Percentiles rank a stretch among this genome's conserved stretches.
phyloP scores from a whole-genome alignment of 1,139 yeast genomes.

The Wickerhamomyces sp. region DNA sequence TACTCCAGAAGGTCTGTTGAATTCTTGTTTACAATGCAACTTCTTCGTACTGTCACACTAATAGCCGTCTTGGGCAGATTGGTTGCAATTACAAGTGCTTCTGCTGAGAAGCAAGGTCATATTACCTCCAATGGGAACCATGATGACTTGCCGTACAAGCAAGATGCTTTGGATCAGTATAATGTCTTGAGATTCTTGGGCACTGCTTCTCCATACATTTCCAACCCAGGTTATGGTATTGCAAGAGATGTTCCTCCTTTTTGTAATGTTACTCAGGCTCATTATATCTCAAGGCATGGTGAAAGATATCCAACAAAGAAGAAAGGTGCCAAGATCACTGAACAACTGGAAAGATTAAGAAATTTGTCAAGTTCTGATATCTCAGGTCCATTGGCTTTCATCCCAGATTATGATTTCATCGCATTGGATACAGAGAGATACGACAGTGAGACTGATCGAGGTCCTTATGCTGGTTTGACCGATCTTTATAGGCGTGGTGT shows the following conservation, averaged over 20 bases:
- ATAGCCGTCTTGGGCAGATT: too few species aligned
- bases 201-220: slow-evolving; percentile 44
- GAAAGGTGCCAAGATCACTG: slow-evolving; percentile 8
- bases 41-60: too few species aligned
- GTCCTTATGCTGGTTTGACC: slow-evolving; percentile 18
- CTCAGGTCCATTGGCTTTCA: slow-evolving; percentile 13
- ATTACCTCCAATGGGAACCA: too few species aligned
- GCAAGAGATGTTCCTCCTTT: slow-evolving; percentile 34
- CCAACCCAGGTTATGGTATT: slow-evolving; percentile 42
- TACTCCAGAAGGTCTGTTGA: too few species aligned
- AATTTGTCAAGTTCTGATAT: slow-evolving; percentile 4
- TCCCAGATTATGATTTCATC: slow-evolving; percentile 12
- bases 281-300: slow-evolving; percentile 44
- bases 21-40: too few species aligned
- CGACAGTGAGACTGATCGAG: slow-evolving; percentile 13
- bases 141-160: slow-evolving; percentile 19
- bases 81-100: too few species aligned
- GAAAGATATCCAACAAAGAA: slow-evolving; percentile 39
- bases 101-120: too few species aligned
- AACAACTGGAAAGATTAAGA: slow-evolving; percentile 6
- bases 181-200: slow-evolving; percentile 41
- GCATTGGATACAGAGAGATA: slow-evolving; percentile 9
- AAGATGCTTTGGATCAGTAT: slow-evolving; percentile 17
- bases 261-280: slow-evolving; percentile 42
- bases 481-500: slow-evolving; percentile 14